Evolutionary conservation across 345 rosid species (phyloP).

Genomic region (Gossypium sturtianum): DNA sequence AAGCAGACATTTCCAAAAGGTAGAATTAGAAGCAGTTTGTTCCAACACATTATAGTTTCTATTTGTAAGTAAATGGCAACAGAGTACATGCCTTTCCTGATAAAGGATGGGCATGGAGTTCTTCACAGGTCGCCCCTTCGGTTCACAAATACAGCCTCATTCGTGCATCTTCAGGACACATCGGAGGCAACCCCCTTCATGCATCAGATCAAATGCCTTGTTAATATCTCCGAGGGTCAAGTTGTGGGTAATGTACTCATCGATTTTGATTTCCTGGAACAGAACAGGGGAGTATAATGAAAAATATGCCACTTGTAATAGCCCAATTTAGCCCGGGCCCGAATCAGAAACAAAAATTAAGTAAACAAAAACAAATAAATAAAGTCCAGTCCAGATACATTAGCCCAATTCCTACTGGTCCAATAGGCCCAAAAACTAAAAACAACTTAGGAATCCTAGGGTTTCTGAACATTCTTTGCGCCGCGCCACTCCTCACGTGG

Average conservation of each 20-base stretch:
- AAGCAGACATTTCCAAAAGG: not conserved
- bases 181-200: constrained; percentile 83
- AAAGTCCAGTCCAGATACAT: no score
- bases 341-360: no score
- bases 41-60: not conserved
- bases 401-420: no score
- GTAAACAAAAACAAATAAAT: no score
- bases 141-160: constrained; percentile 1
- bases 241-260: constrained; percentile 64
- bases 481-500: no score
- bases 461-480: no score
- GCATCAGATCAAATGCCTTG: constrained; percentile 82
- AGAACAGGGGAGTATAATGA: not conserved
- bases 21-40: not conserved
- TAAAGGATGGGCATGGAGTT: not conserved
- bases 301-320: no score
- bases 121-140: constrained; percentile 16
- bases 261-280: constrained; percentile 57
- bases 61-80: not conserved
- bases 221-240: constrained; percentile 62
- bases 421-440: no score
- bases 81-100: not conserved
- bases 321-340: no score
- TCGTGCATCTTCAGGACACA: constrained; percentile 60
- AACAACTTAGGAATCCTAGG: no score